These are phyloP conservation scores for Penicillium sp. DNA, from an alignment of 2,329 filamentous ascomycete species.

Conservation along the genomic window DNA sequence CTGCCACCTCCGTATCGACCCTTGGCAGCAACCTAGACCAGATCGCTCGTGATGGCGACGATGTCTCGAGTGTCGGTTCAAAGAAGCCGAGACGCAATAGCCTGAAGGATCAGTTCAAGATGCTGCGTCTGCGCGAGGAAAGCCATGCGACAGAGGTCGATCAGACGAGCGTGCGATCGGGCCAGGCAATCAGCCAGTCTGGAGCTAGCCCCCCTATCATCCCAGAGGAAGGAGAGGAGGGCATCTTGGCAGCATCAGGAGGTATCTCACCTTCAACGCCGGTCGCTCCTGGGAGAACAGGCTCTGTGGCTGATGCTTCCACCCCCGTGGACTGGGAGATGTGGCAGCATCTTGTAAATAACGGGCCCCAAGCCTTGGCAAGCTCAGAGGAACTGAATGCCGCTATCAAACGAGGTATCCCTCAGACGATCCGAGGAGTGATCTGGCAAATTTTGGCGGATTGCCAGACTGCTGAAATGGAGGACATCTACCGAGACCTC, in stretches of 20 bases:
- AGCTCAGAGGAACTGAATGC: slow-evolving; percentile 85
- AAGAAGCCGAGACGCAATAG: slow-evolving; percentile 58
- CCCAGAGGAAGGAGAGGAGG: slow-evolving; percentile 47
- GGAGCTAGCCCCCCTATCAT: slow-evolving; percentile 49
- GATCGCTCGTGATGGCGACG: slow-evolving; percentile 62
- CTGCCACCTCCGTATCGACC: slow-evolving; percentile 74
- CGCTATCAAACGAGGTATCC: slow-evolving; percentile 90
- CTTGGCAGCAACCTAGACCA: slow-evolving; percentile 77
- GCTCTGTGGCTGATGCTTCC: slow-evolving; percentile 71
- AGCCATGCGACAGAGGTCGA: slow-evolving; percentile 58
- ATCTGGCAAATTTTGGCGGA: slow-evolving; percentile 97
- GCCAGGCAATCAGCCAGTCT: slow-evolving; percentile 42
- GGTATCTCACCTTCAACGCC: slow-evolving; percentile 26
- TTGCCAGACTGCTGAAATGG: slow-evolving; percentile 88
- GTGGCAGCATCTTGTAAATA: slow-evolving; percentile 94
- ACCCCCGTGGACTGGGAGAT: slow-evolving; percentile 95
- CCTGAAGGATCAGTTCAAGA: slow-evolving; percentile 74
- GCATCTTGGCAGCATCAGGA: slow-evolving; percentile 28
- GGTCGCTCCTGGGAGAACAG: slow-evolving; percentile 46
- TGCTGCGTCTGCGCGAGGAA: slow-evolving; percentile 72
- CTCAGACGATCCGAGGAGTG: slow-evolving; percentile 91
- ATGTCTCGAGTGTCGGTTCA: slow-evolving; percentile 46
- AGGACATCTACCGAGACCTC: slow-evolving; percentile 80
- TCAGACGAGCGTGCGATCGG: slow-evolving; percentile 50
- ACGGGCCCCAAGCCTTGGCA: slow-evolving; percentile 84